Conservation (phyloP, 108 stramenopile species). For the Chaetoceros muelleri region DNA sequence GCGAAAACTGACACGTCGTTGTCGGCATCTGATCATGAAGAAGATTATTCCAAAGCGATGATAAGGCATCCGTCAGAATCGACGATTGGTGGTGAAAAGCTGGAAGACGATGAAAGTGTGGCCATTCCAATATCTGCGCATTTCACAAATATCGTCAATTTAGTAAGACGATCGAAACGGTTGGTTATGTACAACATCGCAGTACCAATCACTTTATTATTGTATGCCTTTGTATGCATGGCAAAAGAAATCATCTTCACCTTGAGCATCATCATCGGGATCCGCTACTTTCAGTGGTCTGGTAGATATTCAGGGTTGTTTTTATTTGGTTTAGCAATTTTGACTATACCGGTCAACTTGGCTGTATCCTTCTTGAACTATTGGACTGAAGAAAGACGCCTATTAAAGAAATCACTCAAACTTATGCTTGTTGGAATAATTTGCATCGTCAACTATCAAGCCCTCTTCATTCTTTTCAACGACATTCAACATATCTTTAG, state of each 20-base stretch:
- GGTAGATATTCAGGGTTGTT: slow-evolving; percentile 23
- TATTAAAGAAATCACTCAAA: not conserved
- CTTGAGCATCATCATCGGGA: slow-evolving; percentile 19
- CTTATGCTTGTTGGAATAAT: not conserved
- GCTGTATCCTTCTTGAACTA: slow-evolving; percentile 10
- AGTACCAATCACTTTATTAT: slow-evolving; percentile 13
- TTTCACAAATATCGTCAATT: no score
- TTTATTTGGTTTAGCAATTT: slow-evolving; percentile 14
- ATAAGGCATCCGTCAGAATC: no score
- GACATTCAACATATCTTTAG: slow-evolving; percentile 20
- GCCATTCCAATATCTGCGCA: no score
- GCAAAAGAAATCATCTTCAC: slow-evolving; percentile 15
- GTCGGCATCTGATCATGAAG: no score
- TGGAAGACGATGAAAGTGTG: no score
- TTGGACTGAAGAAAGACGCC: slow-evolving; percentile 1
- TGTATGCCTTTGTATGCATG: slow-evolving; percentile 11
- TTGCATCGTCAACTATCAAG: not conserved
- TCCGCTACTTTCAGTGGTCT: slow-evolving; percentile 22
- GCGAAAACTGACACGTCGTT: no score
- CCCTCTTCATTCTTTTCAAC: slow-evolving; percentile 19
- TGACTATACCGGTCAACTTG: slow-evolving; percentile 19
- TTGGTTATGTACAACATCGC: slow-evolving; percentile 28
- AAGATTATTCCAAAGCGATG: no score
- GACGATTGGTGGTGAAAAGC: no score
- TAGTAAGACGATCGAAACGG: slow-evolving; percentile 9